phyloP scores from a whole-genome alignment of 257 asterid genomes.

The Solanum pinnatisectum region DNA sequence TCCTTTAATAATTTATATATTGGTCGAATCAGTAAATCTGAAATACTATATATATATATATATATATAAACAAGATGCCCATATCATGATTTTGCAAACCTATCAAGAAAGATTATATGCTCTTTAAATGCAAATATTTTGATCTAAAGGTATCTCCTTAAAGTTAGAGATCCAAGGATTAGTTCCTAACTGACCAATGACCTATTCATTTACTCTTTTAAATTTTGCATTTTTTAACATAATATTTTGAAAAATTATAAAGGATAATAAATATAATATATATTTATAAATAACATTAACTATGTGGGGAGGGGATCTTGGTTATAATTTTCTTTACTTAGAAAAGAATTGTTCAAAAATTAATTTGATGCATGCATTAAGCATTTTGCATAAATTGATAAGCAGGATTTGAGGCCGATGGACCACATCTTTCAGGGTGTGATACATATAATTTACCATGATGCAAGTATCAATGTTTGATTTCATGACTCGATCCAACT shows the following conservation, averaged over 20 bases:
- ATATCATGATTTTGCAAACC: neutral
- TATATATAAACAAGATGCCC: neutral
- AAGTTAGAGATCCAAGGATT: neutral
- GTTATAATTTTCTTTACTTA: neutral
- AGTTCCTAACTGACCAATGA: neutral
- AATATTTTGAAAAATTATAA: neutral
- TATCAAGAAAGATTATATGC: neutral
- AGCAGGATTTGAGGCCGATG: neutral
- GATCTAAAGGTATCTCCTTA: neutral
- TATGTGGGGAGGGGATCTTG: neutral
- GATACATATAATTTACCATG: neutral
- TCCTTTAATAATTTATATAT: neutral
- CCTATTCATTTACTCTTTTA: neutral
- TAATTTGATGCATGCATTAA: neutral
- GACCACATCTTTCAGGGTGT: too few relatives aligned
- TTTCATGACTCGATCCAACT: neutral
- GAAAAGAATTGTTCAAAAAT: neutral
- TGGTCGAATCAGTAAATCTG: neutral
- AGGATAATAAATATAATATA: neutral
- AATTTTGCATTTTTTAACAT: neutral
- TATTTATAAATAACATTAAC: neutral
- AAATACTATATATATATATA: neutral
- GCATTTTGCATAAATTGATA: neutral
- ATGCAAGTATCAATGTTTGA: neutral
- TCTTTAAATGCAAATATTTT: neutral